phyloP scores from a whole-genome alignment of 805 yeast species.

The Saturnispora gosingensis region DNA sequence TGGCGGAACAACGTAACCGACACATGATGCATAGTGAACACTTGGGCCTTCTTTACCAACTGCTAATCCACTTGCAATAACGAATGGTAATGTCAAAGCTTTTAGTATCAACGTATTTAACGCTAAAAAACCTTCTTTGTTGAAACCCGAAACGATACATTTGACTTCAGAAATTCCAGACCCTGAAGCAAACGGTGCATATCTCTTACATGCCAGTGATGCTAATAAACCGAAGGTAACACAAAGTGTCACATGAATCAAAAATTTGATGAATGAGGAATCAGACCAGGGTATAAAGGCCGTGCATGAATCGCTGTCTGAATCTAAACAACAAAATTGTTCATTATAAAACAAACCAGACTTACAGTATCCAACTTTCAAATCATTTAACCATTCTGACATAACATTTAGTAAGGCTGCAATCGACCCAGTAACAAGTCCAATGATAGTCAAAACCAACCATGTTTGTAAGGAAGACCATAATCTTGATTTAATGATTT shows the following conservation, averaged over 20 bases:
- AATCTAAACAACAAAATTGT: constrained; percentile 77
- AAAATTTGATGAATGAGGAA: constrained; percentile 37
- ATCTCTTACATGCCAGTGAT: constrained; percentile 55
- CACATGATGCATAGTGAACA: constrained; percentile 96
- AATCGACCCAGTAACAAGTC: constrained; percentile 65
- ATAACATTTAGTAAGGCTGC: constrained; percentile 77
- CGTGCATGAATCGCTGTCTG: constrained; percentile 39
- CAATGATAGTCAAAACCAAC: constrained; percentile 68
- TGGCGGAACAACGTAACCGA: constrained; percentile 71
- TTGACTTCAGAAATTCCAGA: constrained; percentile 96
- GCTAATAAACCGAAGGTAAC: constrained; percentile 53
- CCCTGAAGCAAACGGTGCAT: constrained; percentile 91
- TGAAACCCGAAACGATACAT: constrained; percentile 86
- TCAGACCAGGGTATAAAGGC: constrained; percentile 66
- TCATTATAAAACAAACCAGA: constrained; percentile 59
- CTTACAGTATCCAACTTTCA: constrained; percentile 72
- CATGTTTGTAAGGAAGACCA: constrained; percentile 45
- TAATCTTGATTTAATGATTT: constrained; percentile 10
- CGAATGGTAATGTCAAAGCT: constrained; percentile 73
- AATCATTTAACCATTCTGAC: constrained; percentile 77
- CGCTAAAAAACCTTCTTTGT: constrained; percentile 65
- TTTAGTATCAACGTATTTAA: constrained; percentile 67
- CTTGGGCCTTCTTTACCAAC: constrained; percentile 98
- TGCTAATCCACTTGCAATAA: constrained; percentile 86
- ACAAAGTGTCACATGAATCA: constrained; percentile 51